A percentile compares a stretch with the other conserved stretches of the same genome.
These are phyloP conservation scores for Boletus tylopilopsis DNA, from an alignment of 768 basidiomycete genomes.

Conservation along the genomic window DNA sequence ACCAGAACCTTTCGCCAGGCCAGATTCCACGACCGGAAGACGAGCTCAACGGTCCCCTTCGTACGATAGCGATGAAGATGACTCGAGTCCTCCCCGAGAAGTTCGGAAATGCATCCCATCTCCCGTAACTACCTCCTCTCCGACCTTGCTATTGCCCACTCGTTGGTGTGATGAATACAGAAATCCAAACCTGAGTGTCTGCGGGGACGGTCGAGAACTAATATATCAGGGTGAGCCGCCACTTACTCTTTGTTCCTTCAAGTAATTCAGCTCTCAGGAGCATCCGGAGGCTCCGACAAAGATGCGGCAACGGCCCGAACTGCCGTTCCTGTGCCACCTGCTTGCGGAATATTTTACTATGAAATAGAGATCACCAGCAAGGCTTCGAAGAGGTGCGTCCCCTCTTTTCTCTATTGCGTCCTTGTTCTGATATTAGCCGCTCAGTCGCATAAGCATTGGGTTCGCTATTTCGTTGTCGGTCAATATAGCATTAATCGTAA, in stretches of 20 bases:
- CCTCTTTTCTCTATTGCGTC: neutral
- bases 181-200: slow-evolving; percentile 54
- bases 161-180: slow-evolving; percentile 76
- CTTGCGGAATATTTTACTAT: slow-evolving; percentile 92
- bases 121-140: slow-evolving; percentile 26
- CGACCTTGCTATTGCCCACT: slow-evolving; percentile 61
- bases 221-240: slow-evolving; percentile 56
- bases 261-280: slow-evolving; percentile 34
- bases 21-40: slow-evolving; percentile 18
- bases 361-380: slow-evolving; percentile 84
- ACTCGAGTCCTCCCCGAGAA: slow-evolving; percentile 48
- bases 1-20: slow-evolving; percentile 27
- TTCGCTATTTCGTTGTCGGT: slow-evolving; percentile 31
- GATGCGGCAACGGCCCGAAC: slow-evolving; percentile 86
- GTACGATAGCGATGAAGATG: slow-evolving; percentile 68
- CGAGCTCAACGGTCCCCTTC: slow-evolving; percentile 36
- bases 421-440: slow-evolving; percentile 15
- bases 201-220: slow-evolving; percentile 69
- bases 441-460: slow-evolving; percentile 80
- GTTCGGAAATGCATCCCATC: slow-evolving; percentile 25
- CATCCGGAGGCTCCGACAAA: slow-evolving; percentile 58
- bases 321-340: slow-evolving; percentile 70
- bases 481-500: slow-evolving; percentile 6
- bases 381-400: slow-evolving; percentile 69
- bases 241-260: neutral